These are phyloP conservation scores for Candida sakaeoensis DNA, from an alignment of 805 yeast genomes.

Conservation along the genomic window DNA sequence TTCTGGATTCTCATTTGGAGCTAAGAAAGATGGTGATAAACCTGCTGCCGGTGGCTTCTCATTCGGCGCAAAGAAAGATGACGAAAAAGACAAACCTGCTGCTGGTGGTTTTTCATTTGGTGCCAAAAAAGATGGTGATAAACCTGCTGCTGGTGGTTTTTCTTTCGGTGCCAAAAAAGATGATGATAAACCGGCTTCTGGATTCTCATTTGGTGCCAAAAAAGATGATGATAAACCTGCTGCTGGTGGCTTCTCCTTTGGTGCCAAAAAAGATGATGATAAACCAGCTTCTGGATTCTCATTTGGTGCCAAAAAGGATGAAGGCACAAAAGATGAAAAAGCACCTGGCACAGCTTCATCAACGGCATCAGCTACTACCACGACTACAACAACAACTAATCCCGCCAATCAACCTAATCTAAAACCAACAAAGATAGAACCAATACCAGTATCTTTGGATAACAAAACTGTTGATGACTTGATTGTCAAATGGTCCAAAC, in stretches of 20 bases:
- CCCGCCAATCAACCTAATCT: constrained; percentile 23
- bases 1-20: constrained; percentile 16
- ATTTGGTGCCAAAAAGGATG: constrained; percentile 10
- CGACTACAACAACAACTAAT: constrained; percentile 11
- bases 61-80: constrained; percentile 12
- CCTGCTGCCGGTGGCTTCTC: constrained; percentile 6
- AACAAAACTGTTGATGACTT: constrained; percentile 92
- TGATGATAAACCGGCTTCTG: constrained; percentile 15
- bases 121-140: constrained; percentile 18
- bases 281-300: constrained; percentile 11
- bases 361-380: constrained; percentile 7
- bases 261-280: constrained; percentile 21
- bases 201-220: constrained; percentile 25
- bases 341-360: constrained; percentile 7
- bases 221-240: constrained; percentile 18
- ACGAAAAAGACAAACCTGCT: constrained; percentile 16
- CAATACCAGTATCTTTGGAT: constrained; percentile 72
- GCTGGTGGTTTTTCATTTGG: constrained; percentile 16
- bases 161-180: constrained; percentile 16
- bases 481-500: constrained; percentile 89
- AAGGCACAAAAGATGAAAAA: constrained; percentile 15
- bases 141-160: constrained; percentile 15
- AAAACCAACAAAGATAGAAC: constrained; percentile 54
- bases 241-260: constrained; percentile 17
- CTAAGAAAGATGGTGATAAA: constrained; percentile 13